Evolutionary conservation across 345 rosid genomes (phyloP).

Genomic region (Corchorus capsularis): DNA sequence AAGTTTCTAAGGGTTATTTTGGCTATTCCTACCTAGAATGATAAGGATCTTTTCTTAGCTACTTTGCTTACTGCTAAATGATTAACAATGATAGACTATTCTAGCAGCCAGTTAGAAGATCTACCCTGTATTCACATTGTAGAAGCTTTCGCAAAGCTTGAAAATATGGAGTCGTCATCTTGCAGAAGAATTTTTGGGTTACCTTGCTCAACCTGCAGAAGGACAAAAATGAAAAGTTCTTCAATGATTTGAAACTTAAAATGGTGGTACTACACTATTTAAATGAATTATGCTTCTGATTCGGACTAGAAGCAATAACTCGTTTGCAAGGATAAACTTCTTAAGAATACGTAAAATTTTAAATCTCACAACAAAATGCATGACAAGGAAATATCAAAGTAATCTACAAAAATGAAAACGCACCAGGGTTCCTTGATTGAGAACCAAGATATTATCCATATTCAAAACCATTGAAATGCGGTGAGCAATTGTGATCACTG

Average conservation of each 20-base stretch:
- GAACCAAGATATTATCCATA: constrained; percentile 72
- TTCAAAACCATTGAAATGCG: constrained; percentile 81
- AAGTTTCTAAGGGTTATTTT: background rate
- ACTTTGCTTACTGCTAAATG: background rate
- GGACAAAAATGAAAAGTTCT: background rate
- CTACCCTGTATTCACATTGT: constrained; percentile 36
- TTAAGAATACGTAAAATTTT: background rate
- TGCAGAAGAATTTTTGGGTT: constrained; percentile 63
- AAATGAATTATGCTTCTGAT: background rate
- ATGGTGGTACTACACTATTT: background rate
- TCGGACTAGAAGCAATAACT: background rate
- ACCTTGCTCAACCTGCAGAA: constrained; percentile 71
- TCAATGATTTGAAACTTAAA: background rate
- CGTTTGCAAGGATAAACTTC: background rate
- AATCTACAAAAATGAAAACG: background rate
- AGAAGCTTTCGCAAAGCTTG: constrained; percentile 78
- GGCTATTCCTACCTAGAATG: background rate
- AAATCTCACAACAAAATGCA: background rate
- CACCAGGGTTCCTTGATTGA: constrained; percentile 72
- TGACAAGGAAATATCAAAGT: background rate
- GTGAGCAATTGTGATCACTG: constrained; percentile 90
- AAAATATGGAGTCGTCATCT: constrained; percentile 58
- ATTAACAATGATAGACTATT: background rate
- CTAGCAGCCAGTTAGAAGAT: background rate
- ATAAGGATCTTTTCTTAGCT: background rate